Evolutionary conservation across 2,329 filamentous ascomycete species (phyloP).

Genomic region (Rhynchosporium graminicola): DNA sequence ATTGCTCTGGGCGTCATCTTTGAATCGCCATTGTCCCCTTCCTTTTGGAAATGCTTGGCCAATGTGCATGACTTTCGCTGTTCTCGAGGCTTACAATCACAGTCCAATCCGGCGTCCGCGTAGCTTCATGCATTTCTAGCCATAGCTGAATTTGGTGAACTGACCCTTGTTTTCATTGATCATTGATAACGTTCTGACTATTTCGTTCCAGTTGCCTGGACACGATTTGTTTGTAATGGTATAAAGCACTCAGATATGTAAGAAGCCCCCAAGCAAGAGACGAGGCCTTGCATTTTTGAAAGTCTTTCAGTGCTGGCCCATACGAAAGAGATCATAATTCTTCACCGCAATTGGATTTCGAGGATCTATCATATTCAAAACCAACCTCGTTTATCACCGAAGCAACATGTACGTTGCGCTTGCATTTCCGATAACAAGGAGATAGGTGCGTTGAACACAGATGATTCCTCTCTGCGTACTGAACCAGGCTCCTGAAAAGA

Average conservation of each 20-base stretch:
- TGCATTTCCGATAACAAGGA: neutral
- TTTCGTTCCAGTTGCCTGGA: neutral
- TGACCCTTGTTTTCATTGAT: neutral
- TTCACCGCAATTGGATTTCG: slow-evolving; percentile 6
- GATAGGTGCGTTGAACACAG: neutral
- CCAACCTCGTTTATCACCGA: slow-evolving; percentile 1
- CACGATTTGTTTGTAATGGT: neutral
- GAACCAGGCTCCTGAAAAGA: slow-evolving; percentile 10
- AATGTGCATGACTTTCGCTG: neutral
- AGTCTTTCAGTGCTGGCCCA: neutral
- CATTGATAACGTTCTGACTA: neutral
- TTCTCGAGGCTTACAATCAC: neutral
- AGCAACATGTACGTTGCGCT: neutral
- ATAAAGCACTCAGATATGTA: neutral
- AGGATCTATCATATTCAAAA: neutral
- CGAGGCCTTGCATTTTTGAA: too few species aligned
- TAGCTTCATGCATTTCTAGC: neutral
- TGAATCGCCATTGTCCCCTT: neutral
- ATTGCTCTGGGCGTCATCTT: neutral
- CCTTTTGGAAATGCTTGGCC: neutral
- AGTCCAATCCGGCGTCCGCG: neutral
- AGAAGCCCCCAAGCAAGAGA: slow-evolving; percentile 1
- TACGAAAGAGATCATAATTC: neutral
- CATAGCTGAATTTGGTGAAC: neutral
- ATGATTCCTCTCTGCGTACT: neutral